A percentile compares a stretch with the other conserved stretches of the same genome.
Evolutionary conservation across 139 green algal genomes (phyloP).

Genomic region (Ostreobium quekettii): DNA sequence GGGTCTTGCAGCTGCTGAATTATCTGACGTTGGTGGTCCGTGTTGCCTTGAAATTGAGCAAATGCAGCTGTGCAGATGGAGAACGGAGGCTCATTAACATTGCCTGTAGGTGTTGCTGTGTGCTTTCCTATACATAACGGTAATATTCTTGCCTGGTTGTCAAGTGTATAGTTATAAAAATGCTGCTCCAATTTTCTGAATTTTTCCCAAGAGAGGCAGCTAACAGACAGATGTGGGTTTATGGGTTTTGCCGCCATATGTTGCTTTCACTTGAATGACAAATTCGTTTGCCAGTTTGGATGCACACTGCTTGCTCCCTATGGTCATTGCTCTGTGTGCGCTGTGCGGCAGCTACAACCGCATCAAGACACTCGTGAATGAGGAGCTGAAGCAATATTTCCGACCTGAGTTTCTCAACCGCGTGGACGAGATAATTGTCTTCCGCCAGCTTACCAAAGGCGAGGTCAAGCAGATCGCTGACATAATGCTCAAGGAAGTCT

Average conservation of each 20-base stretch:
- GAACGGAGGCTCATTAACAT: too few species aligned
- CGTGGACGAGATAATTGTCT: slow-evolving; percentile 99
- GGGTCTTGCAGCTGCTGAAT: background rate
- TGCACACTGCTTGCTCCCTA: background rate
- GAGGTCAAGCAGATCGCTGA: slow-evolving; percentile 98
- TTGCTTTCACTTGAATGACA: too few species aligned
- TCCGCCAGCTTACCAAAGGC: slow-evolving; percentile 95
- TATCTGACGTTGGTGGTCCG: background rate
- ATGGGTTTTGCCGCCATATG: too few species aligned
- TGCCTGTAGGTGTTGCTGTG: background rate
- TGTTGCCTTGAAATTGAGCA: background rate
- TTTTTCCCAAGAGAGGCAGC: too few species aligned
- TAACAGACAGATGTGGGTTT: too few species aligned
- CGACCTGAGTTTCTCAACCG: slow-evolving; percentile 96
- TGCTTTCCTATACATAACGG: background rate
- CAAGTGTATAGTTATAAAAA: too few species aligned
- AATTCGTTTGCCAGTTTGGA: background rate
- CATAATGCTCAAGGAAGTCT: slow-evolving; percentile 96
- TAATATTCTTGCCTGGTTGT: too few species aligned
- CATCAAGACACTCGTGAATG: slow-evolving; percentile 94
- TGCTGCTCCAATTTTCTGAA: too few species aligned
- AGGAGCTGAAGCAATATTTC: slow-evolving; percentile 99
- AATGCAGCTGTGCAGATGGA: too few species aligned
- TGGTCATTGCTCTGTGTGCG: background rate
- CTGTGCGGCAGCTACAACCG: slow-evolving; percentile 58